phyloP scores from a whole-genome alignment of 768 basidiomycete genomes.

The Dendrothele bispora region DNA sequence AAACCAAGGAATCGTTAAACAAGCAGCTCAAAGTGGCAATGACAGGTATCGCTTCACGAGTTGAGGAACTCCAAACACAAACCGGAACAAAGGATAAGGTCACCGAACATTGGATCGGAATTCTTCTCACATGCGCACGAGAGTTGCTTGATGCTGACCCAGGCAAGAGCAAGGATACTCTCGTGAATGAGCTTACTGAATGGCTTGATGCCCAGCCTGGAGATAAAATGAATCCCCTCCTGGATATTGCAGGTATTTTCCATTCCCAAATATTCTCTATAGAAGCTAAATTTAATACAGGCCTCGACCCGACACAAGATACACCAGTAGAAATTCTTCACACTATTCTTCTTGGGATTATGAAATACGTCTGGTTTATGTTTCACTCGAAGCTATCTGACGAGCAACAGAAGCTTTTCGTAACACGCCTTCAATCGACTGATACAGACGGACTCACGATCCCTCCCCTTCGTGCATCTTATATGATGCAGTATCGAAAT shows the following conservation, averaged over 20 bases:
- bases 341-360: slow-evolving; percentile 39
- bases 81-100: slow-evolving; percentile 38
- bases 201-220: slow-evolving; percentile 25
- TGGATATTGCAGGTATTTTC: slow-evolving; percentile 27
- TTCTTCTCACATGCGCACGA: slow-evolving; percentile 21
- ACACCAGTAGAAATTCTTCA: slow-evolving; percentile 46
- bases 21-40: slow-evolving; percentile 30
- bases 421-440: slow-evolving; percentile 30
- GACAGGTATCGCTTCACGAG: slow-evolving; percentile 25
- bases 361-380: slow-evolving; percentile 43
- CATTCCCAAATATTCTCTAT: no score
- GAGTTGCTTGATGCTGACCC: slow-evolving; percentile 18
- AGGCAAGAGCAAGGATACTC: slow-evolving; percentile 9
- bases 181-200: slow-evolving; percentile 21
- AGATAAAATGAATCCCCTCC: slow-evolving; percentile 28
- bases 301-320: slow-evolving; percentile 20
- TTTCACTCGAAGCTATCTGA: slow-evolving; percentile 30
- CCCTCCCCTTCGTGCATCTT: slow-evolving; percentile 34
- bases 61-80: slow-evolving; percentile 26
- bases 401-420: slow-evolving; percentile 23
- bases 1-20: slow-evolving; percentile 21
- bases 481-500: slow-evolving; percentile 44
- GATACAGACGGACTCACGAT: slow-evolving; percentile 27
- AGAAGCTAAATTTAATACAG: slow-evolving; percentile 1
- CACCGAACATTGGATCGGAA: slow-evolving; percentile 37